phyloP scores from a whole-genome alignment of 1,139 yeast genomes.

The Geotrichum fermentans region DNA sequence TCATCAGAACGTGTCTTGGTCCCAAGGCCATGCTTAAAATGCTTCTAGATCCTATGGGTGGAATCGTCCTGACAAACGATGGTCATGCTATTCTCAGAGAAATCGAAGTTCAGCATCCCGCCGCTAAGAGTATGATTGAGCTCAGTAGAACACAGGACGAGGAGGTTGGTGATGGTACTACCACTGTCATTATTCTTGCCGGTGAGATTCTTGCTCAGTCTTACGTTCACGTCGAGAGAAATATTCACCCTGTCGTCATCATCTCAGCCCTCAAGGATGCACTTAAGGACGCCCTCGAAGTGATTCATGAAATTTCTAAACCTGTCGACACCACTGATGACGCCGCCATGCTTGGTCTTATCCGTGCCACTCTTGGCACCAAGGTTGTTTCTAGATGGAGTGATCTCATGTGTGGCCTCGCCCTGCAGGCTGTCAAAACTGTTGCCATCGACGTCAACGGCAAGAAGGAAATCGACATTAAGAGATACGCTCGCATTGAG shows the following conservation, averaged over 20 bases:
- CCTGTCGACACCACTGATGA: constrained; percentile 84
- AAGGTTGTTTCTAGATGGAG: constrained; percentile 93
- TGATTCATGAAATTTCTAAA: constrained; percentile 76
- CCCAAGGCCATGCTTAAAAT: constrained; percentile 98
- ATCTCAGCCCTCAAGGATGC: constrained; percentile 94
- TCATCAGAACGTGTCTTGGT: constrained; percentile 96
- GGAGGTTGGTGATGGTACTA: constrained; percentile 98
- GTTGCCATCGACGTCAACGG: constrained; percentile 62
- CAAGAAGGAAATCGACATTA: constrained; percentile 82
- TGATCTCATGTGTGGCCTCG: constrained; percentile 81
- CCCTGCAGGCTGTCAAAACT: constrained; percentile 82
- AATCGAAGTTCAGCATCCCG: constrained; percentile 97
- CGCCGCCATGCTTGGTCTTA: constrained; percentile 77
- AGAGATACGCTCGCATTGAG: constrained; percentile 89
- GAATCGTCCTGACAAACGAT: constrained; percentile 93
- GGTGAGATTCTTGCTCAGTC: constrained; percentile 96
- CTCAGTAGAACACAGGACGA: constrained; percentile 96
- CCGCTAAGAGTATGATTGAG: constrained; percentile 98
- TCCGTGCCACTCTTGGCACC: constrained; percentile 91
- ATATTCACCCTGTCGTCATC: constrained; percentile 94
- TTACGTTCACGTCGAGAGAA: constrained; percentile 85
- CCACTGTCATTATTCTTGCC: constrained; percentile 84
- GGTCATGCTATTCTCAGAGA: constrained; percentile 96
- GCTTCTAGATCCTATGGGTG: constrained; percentile 98
- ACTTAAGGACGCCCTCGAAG: constrained; percentile 80